phyloP scores from a whole-genome alignment of 2,329 filamentous ascomycete genomes.

The Alternaria sp. region DNA sequence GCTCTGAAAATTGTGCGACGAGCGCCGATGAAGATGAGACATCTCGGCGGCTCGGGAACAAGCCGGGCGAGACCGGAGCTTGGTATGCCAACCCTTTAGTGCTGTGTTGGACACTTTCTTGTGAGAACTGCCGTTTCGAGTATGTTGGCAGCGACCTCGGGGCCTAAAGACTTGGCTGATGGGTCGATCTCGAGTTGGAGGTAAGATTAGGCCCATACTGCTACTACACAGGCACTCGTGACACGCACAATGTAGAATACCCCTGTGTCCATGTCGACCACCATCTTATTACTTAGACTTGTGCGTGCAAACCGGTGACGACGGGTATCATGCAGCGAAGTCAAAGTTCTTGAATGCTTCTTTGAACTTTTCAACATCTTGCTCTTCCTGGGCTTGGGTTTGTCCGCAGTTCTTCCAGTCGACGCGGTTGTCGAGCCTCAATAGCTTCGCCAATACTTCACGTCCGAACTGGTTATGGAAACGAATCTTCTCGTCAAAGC shows the following conservation, averaged over 20 bases:
- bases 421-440: constrained; percentile 79
- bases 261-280: neutral
- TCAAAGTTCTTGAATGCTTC: constrained; percentile 85
- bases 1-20: neutral
- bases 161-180: constrained; percentile 23
- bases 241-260: neutral
- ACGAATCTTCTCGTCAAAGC: constrained; percentile 73
- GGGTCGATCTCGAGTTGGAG: neutral
- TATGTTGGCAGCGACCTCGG: constrained; percentile 27
- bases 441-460: constrained; percentile 85
- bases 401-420: constrained; percentile 89
- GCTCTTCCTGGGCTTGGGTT: constrained; percentile 77
- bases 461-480: constrained; percentile 94
- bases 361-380: constrained; percentile 82
- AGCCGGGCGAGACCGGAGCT: constrained; percentile 38
- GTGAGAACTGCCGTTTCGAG: constrained; percentile 38
- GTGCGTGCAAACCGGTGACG: neutral
- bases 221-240: neutral
- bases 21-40: neutral
- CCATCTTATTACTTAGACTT: neutral
- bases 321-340: constrained; percentile 65
- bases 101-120: constrained; percentile 38
- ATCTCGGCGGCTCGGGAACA: constrained; percentile 16
- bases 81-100: constrained; percentile 51
- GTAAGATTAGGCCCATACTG: neutral